phyloP scores from a whole-genome alignment of 768 basidiomycete species.

The Pseudohyphozyma bogoriensis region DNA sequence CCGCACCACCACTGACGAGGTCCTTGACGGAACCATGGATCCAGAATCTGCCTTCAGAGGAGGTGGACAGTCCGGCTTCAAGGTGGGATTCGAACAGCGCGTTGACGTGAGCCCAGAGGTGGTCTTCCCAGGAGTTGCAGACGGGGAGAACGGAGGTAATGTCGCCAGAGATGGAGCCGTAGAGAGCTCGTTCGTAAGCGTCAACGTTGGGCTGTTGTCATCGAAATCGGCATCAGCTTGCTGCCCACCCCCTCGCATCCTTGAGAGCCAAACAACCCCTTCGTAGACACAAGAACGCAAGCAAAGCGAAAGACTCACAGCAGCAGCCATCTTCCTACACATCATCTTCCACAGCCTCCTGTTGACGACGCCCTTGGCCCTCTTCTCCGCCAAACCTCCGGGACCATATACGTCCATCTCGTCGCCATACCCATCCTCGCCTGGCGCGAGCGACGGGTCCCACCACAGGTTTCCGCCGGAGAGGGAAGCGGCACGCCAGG shows the following conservation, averaged over 20 bases:
- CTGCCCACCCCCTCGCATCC: not conserved
- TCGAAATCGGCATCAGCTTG: not conserved
- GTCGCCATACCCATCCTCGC: slow-evolving; percentile 33
- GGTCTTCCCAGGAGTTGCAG: slow-evolving; percentile 87
- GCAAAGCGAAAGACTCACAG: slow-evolving; percentile 44
- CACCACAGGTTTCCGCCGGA: slow-evolving; percentile 69
- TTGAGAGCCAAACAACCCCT: not conserved
- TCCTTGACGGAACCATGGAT: slow-evolving; percentile 11
- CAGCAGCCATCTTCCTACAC: slow-evolving; percentile 67
- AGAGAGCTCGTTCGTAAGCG: slow-evolving; percentile 68
- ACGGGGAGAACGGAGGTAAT: slow-evolving; percentile 56
- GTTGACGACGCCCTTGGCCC: slow-evolving; percentile 59
- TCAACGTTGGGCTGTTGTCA: slow-evolving; percentile 46
- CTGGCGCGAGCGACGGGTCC: slow-evolving; percentile 54
- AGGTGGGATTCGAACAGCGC: slow-evolving; percentile 72
- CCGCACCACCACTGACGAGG: not conserved
- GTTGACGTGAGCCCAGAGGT: slow-evolving; percentile 82
- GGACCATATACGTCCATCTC: slow-evolving; percentile 49
- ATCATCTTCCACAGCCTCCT: slow-evolving; percentile 78
- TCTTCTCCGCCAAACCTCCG: slow-evolving; percentile 35
- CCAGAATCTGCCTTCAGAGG: slow-evolving; percentile 15
- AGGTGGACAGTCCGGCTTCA: slow-evolving; percentile 49
- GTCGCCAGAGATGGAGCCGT: slow-evolving; percentile 69
- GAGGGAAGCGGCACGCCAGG: slow-evolving; percentile 84
- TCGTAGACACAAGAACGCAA: not conserved